A percentile compares a stretch with the other conserved stretches of the same genome.
Conservation (phyloP, 2,329 filamentous ascomycete genomes). For the Penicillium vulpinum region DNA sequence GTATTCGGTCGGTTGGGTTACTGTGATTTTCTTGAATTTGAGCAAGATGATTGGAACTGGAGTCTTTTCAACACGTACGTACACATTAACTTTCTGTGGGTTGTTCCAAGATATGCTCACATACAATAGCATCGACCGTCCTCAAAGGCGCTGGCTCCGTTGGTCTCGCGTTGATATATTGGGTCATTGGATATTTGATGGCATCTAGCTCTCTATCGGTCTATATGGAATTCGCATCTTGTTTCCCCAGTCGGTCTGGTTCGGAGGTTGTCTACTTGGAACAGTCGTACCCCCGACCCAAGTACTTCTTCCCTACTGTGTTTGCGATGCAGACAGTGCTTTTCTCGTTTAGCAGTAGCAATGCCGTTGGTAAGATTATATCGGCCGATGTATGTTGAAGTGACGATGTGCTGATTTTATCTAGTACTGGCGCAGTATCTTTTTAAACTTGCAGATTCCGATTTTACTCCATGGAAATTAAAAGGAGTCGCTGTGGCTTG, state of each 20-base stretch:
- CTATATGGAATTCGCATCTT: constrained; percentile 65
- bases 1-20: constrained; percentile 57
- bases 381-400: no score
- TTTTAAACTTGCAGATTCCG: constrained; percentile 56
- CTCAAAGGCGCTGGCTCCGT: constrained; percentile 61
- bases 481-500: constrained; percentile 67
- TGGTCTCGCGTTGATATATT: constrained; percentile 63
- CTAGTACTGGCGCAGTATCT: constrained; percentile 61
- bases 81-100: neutral
- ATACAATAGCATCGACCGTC: constrained; percentile 52
- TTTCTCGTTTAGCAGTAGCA: constrained; percentile 66
- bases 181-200: constrained; percentile 63
- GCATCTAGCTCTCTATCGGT: constrained; percentile 57
- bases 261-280: constrained; percentile 68
- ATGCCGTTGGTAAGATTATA: constrained; percentile 50
- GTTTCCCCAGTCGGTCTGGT: constrained; percentile 67
- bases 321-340: constrained; percentile 66
- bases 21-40: constrained; percentile 62
- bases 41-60: constrained; percentile 65
- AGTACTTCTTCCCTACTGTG: constrained; percentile 63
- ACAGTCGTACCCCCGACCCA: constrained; percentile 65
- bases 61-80: constrained; percentile 64
- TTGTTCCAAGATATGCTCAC: neutral
- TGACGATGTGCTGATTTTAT: neutral
- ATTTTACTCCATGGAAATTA: constrained; percentile 60